Evolutionary conservation across 2,329 filamentous ascomycete species (phyloP), one percentile per base, ranked within the genome.

Genomic region (Cyclaneusma minus): DNA sequence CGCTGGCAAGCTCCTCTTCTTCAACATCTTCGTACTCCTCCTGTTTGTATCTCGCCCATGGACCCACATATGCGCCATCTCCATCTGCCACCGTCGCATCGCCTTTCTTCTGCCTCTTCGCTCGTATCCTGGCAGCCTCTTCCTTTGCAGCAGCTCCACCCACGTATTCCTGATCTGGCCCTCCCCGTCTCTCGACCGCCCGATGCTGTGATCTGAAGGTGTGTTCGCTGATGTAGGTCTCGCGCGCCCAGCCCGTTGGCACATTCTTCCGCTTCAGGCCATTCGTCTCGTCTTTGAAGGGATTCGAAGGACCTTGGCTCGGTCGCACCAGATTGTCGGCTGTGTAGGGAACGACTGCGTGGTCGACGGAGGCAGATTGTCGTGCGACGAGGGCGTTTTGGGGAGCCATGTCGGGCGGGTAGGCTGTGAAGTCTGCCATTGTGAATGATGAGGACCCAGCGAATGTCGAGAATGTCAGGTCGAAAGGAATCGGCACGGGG

Each of bases 191-290:
- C 48, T 87, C 76, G 33, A 89, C 68, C 2, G 83, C 84, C 30
- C 83, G 76, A 48, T 94, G 85, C 37, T 89, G 84, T 43, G 69
- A 70, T 39, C 82, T 72, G 49, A 98, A 98, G 1, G 81, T 84
- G 36, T 87, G 71, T 44, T 95, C 89, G 50, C 82, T 92, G 36
- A 98, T 71, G 39, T 70, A 80, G 0, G 80, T 84, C 52, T 98
- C 87, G 40, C 89, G 68, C 2, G 89, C 89, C 42, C 69, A 77
- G 7, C 89, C 89, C 0, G 89, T 94, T 7, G 81, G 63, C 2
- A 85, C 64, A 35, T 84, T 87, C 46, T 85, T 87, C 33, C 80
- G 71, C 52, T 85, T 87, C 32, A 72, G 48, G 2, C 54, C 52
- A 25, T 57, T 66, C 12, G 61, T 51, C 15, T 71, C 63, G 37